Conservation (phyloP, 768 basidiomycete species). For the Tephrocybe rancida region DNA sequence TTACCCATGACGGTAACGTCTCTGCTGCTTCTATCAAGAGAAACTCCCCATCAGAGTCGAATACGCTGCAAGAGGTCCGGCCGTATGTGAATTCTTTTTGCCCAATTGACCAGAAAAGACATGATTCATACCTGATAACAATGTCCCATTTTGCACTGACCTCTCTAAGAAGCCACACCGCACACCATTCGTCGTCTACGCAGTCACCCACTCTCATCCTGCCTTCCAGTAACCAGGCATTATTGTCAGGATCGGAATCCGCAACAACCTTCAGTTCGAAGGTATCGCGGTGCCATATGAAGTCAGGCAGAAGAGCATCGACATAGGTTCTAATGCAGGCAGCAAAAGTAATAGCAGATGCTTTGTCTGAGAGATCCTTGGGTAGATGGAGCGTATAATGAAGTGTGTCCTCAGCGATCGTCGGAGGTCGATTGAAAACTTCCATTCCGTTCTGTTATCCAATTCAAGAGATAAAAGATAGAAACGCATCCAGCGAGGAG, state of each 20-base stretch:
- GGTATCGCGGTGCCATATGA: slow-evolving; percentile 84
- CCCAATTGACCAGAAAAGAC: neutral
- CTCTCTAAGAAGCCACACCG: slow-evolving; percentile 85
- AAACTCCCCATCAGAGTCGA: slow-evolving; percentile 95
- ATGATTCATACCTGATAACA: slow-evolving; percentile 65
- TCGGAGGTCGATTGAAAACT: slow-evolving; percentile 73
- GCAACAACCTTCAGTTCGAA: slow-evolving; percentile 74
- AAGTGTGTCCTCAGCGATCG: slow-evolving; percentile 86
- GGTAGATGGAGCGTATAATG: slow-evolving; percentile 75
- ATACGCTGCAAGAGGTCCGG: slow-evolving; percentile 45
- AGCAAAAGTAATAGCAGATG: slow-evolving; percentile 65
- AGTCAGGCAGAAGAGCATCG: slow-evolving; percentile 53
- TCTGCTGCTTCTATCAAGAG: slow-evolving; percentile 96
- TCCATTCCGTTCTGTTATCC: slow-evolving; percentile 42
- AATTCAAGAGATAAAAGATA: no score
- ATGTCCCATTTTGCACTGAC: slow-evolving; percentile 81
- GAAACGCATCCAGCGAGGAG: no score
- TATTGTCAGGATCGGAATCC: slow-evolving; percentile 40
- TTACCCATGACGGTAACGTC: slow-evolving; percentile 85
- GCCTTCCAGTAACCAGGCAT: slow-evolving; percentile 73
- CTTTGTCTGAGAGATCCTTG: slow-evolving; percentile 51
- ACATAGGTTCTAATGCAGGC: slow-evolving; percentile 64
- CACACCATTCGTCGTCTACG: slow-evolving; percentile 98
- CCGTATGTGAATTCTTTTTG: neutral
- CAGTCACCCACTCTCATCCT: slow-evolving; percentile 92